Evolutionary conservation across 805 yeast species (phyloP).

Genomic region (Starmerella geochares): DNA sequence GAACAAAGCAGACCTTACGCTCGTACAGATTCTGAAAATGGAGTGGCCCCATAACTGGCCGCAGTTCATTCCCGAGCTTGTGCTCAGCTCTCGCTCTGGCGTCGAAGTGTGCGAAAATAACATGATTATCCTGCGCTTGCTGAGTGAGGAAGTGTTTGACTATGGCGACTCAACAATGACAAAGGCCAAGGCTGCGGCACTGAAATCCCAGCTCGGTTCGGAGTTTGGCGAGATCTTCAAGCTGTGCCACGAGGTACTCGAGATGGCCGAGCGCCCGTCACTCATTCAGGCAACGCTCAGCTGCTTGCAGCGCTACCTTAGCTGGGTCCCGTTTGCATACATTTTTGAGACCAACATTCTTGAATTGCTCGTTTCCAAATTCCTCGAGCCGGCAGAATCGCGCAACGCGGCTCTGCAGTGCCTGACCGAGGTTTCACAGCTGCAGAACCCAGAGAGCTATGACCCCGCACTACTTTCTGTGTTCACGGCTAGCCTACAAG

Average conservation of each 20-base stretch:
- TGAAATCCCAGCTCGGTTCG: conserved; percentile 73
- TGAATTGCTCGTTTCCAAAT: conserved; percentile 60
- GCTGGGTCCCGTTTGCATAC: conserved; percentile 88
- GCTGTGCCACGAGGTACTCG: conserved; percentile 85
- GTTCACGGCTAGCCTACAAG: conserved; percentile 66
- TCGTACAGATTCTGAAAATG: conserved; percentile 89
- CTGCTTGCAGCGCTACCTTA: conserved; percentile 72
- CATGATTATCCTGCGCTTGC: conserved; percentile 78
- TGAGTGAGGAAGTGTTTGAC: conserved; percentile 94
- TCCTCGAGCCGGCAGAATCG: conserved; percentile 65
- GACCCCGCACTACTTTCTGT: conserved; percentile 52
- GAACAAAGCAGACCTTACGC: conserved; percentile 84
- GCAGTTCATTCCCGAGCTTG: conserved; percentile 85
- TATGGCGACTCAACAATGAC: conserved; percentile 94
- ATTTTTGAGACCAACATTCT: conserved; percentile 80
- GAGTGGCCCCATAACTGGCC: conserved; percentile 99
- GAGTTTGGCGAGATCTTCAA: conserved; percentile 91
- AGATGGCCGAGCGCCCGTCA: conserved; percentile 75
- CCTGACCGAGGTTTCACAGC: conserved; percentile 76
- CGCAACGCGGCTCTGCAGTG: conserved; percentile 82
- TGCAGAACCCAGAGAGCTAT: conserved; percentile 42
- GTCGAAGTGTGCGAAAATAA: conserved; percentile 95
- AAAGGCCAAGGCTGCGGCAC: conserved; percentile 77
- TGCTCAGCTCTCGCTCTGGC: conserved; percentile 69
- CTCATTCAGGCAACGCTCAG: conserved; percentile 75